A percentile compares a stretch with the other conserved stretches of the same genome.
phyloP scores from a whole-genome alignment of 1,284 basidiomycete species.

The Singerocomus inundabilis region DNA sequence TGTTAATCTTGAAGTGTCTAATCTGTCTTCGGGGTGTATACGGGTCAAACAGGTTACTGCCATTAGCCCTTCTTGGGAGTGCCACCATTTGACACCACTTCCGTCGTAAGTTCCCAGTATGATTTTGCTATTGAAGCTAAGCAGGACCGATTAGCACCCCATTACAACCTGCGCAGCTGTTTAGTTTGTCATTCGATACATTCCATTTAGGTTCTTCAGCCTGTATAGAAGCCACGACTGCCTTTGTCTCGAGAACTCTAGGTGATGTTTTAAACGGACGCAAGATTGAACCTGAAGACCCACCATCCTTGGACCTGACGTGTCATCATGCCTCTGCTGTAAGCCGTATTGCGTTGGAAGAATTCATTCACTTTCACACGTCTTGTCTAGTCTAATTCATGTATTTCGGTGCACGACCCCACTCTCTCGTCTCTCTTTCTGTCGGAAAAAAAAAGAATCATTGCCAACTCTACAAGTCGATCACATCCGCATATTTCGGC shows the following conservation, averaged over 20 bases:
- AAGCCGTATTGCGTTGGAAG: conserved; percentile 3
- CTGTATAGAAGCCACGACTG: conserved; percentile 40
- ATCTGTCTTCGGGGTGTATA: conserved; percentile 44
- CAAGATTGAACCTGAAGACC: conserved; percentile 40
- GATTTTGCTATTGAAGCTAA: conserved; percentile 13
- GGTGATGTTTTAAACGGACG: conserved; percentile 53
- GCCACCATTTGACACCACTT: conserved; percentile 36
- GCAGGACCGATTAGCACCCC: conserved; percentile 35
- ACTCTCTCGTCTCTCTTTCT: conserved; percentile 48
- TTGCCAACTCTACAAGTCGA: conserved; percentile 37
- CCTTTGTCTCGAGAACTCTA: conserved; percentile 55
- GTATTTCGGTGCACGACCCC: conserved; percentile 32
- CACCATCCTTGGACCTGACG: conserved; percentile 55
- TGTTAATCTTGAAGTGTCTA: conserved; percentile 59
- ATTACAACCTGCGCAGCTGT: conserved; percentile 52
- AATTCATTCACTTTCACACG: conserved; percentile 5
- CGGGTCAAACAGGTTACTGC: conserved; percentile 55
- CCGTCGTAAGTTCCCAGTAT: conserved; percentile 42
- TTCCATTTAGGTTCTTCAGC: conserved; percentile 38
- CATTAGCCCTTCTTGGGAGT: conserved; percentile 66
- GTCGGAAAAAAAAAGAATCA: conserved; percentile 45
- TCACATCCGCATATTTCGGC: conserved; percentile 65
- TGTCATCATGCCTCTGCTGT: conserved; percentile 54
- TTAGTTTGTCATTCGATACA: conserved; percentile 45
- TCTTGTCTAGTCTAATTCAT: conserved; percentile 12